phyloP scores from a whole-genome alignment of 2,329 filamentous ascomycete species.

The Fonsecaea pugnacius region DNA sequence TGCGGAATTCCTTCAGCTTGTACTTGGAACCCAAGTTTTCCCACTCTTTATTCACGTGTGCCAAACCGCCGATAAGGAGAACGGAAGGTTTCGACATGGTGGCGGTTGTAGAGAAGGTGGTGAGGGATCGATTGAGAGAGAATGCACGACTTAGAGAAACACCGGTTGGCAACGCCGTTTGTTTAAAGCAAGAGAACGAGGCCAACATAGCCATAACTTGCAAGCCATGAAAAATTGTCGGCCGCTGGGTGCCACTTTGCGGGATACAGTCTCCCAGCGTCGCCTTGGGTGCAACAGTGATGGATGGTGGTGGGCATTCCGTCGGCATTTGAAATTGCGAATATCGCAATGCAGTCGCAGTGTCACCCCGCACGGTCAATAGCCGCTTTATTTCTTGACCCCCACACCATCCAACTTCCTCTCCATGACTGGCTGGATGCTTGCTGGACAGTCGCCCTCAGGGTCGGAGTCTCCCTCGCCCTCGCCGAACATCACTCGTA shows the following conservation, averaged over 20 bases:
- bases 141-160: neutral
- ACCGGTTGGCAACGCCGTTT: neutral
- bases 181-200: conserved; percentile 2
- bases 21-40: conserved; percentile 46
- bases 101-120: conserved; percentile 19
- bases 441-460: neutral
- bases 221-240: neutral
- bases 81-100: conserved; percentile 41
- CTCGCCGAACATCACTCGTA: conserved; percentile 23
- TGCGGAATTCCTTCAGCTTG: conserved; percentile 57
- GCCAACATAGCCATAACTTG: conserved; percentile 11
- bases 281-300: neutral
- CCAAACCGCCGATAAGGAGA: conserved; percentile 52
- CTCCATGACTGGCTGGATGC: conserved; percentile 10
- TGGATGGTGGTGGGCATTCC: neutral
- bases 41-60: conserved; percentile 51
- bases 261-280: conserved; percentile 8
- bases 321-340: conserved; percentile 25
- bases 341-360: conserved; percentile 6
- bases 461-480: conserved; percentile 15
- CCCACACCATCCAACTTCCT: conserved; percentile 11
- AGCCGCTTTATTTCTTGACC: conserved; percentile 9
- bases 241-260: neutral
- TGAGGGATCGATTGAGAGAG: neutral
- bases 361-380: conserved; percentile 16